Percentiles rank a stretch among this genome's conserved stretches.
Conservation (phyloP, 352 stramenopile genomes). For the Globisporangium orthogonon region DNA sequence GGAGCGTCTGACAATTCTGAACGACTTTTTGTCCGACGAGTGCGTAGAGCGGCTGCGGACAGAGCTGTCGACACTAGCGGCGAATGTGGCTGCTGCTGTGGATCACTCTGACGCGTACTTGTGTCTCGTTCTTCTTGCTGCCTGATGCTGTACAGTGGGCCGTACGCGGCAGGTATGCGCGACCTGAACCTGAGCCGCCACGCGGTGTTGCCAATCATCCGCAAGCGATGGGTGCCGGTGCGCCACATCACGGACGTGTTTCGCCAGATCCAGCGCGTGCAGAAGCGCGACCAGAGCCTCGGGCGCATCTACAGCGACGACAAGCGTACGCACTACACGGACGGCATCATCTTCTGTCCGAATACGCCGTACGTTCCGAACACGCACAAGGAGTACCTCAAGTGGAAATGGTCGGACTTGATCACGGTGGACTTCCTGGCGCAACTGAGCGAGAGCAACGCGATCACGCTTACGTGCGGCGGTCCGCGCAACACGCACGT, state of each 20-base stretch:
- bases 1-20: conserved; percentile 72
- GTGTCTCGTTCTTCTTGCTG: not conserved
- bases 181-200: conserved; percentile 57
- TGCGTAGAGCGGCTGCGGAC: conserved; percentile 20
- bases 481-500: conserved; percentile 71
- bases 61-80: not conserved
- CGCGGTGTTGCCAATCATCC: conserved; percentile 66
- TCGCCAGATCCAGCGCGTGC: conserved; percentile 68
- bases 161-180: conserved; percentile 61
- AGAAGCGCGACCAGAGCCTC: conserved; percentile 73
- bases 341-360: conserved; percentile 88
- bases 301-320: conserved; percentile 76
- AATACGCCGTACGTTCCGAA: conserved; percentile 81
- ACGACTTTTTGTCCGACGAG: conserved; percentile 83
- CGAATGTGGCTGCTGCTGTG: not conserved
- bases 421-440: conserved; percentile 87
- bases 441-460: conserved; percentile 47
- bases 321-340: conserved; percentile 85
- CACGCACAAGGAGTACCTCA: conserved; percentile 87
- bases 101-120: not conserved
- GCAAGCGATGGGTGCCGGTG: conserved; percentile 79
- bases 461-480: conserved; percentile 61
- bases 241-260: conserved; percentile 83
- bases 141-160: conserved; percentile 28
- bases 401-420: conserved; percentile 91